Evolutionary conservation across 2,329 filamentous ascomycete genomes (phyloP).

Genomic region (Sarocladium kiliense): DNA sequence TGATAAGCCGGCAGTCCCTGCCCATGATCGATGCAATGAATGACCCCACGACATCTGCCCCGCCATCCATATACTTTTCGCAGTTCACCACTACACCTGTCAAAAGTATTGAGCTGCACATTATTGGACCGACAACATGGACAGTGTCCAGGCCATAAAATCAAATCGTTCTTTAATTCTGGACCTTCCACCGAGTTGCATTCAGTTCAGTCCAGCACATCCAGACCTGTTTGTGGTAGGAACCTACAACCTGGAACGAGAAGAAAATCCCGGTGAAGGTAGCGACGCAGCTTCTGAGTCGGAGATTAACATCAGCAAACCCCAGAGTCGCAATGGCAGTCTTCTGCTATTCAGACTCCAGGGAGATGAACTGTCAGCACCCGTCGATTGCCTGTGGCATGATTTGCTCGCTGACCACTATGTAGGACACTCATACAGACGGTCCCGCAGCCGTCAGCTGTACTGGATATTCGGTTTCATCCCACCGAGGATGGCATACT

Average conservation of each 20-base stretch:
- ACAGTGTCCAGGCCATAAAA: constrained; percentile 18
- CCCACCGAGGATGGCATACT: constrained; percentile 51
- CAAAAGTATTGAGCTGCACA: not conserved
- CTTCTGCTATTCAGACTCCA: constrained; percentile 60
- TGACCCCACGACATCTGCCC: not conserved
- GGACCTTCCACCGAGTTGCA: constrained; percentile 68
- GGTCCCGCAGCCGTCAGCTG: constrained; percentile 60
- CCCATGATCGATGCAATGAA: too few species aligned
- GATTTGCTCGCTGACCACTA: not conserved
- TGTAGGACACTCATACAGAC: constrained; percentile 42
- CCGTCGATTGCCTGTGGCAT: not conserved
- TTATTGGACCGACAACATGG: not conserved
- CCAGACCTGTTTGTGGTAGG: constrained; percentile 71
- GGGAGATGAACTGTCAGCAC: constrained; percentile 50
- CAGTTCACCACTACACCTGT: not conserved
- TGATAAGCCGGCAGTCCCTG: too few species aligned
- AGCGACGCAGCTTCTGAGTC: constrained; percentile 16
- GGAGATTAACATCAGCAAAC: constrained; percentile 23
- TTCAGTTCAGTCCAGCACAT: constrained; percentile 64
- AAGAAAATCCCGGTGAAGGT: constrained; percentile 16
- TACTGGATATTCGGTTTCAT: constrained; percentile 83
- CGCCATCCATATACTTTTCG: not conserved
- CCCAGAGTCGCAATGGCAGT: constrained; percentile 68
- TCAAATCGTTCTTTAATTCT: constrained; percentile 48
- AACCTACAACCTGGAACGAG: constrained; percentile 66